These are phyloP conservation scores for Penicillium manginii DNA, from an alignment of 495 filamentous ascomycete species.

Conservation along the genomic window DNA sequence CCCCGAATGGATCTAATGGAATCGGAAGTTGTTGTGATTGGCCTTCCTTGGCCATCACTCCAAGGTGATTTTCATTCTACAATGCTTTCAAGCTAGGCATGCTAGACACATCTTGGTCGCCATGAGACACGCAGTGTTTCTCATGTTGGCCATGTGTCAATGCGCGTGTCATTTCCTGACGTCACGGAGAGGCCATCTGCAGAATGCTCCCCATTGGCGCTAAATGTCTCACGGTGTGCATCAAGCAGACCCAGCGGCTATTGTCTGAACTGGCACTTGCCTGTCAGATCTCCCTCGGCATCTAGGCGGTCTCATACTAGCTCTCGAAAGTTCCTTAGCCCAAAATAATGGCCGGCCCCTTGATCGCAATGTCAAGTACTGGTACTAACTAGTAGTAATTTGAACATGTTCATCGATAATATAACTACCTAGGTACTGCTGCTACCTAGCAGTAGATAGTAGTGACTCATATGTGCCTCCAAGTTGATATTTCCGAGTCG, in stretches of 20 bases:
- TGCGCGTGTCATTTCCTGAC: conserved; percentile 11
- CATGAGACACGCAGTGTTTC: conserved; percentile 23
- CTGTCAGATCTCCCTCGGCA: too few relatives aligned
- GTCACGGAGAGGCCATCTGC: conserved; percentile 4
- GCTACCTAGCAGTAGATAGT: too few relatives aligned
- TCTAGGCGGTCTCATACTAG: too few relatives aligned
- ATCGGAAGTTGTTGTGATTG: not conserved
- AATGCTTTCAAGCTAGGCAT: not conserved
- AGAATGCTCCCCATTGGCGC: conserved; percentile 6
- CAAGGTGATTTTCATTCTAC: not conserved
- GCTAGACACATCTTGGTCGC: conserved; percentile 1
- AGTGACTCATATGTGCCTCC: too few relatives aligned
- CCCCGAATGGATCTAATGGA: not conserved
- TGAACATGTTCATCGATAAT: too few relatives aligned
- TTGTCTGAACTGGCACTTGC: too few relatives aligned
- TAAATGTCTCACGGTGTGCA: conserved; percentile 9
- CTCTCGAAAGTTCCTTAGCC: too few relatives aligned
- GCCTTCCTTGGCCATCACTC: not conserved
- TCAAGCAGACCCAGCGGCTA: not conserved
- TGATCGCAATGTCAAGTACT: too few relatives aligned
- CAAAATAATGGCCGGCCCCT: too few relatives aligned
- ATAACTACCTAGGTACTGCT: too few relatives aligned
- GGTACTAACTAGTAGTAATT: too few relatives aligned
- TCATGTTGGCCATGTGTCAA: conserved; percentile 16
- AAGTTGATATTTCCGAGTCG: too few relatives aligned